Evolutionary conservation across 805 yeast species (phyloP).

Genomic region (Dipodascus geniculatus): DNA sequence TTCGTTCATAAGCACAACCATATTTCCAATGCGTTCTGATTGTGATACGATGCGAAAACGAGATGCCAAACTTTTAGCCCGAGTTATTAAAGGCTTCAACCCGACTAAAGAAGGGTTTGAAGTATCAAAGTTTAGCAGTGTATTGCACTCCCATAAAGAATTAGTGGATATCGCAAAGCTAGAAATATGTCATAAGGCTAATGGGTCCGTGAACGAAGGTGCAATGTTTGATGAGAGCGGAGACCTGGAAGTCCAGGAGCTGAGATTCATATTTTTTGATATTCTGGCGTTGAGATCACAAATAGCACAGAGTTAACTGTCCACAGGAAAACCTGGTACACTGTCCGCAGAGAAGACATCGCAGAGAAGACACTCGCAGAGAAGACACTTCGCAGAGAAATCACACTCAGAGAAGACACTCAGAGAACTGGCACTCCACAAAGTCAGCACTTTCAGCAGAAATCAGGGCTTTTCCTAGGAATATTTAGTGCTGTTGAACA

Average conservation of each 20-base stretch:
- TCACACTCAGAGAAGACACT: too few species aligned
- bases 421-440: too few species aligned
- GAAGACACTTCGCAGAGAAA: too few species aligned
- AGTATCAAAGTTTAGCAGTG: not conserved
- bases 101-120: not conserved
- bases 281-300: not conserved
- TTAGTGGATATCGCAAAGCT: not conserved
- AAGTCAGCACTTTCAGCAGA: too few species aligned
- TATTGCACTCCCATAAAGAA: not conserved
- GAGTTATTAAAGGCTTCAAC: not conserved
- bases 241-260: not conserved
- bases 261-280: not conserved
- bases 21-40: not conserved
- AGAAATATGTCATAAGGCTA: not conserved
- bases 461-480: too few species aligned
- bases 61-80: not conserved
- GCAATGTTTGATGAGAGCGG: not conserved
- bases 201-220: not conserved
- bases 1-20: not conserved
- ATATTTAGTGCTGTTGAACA: too few species aligned
- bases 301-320: not conserved
- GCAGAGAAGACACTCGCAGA: too few species aligned
- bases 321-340: too few species aligned
- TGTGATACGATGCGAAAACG: not conserved
- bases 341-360: too few species aligned